phyloP scores from a whole-genome alignment of 2,329 filamentous ascomycete species.

The Aulographum hederae region DNA sequence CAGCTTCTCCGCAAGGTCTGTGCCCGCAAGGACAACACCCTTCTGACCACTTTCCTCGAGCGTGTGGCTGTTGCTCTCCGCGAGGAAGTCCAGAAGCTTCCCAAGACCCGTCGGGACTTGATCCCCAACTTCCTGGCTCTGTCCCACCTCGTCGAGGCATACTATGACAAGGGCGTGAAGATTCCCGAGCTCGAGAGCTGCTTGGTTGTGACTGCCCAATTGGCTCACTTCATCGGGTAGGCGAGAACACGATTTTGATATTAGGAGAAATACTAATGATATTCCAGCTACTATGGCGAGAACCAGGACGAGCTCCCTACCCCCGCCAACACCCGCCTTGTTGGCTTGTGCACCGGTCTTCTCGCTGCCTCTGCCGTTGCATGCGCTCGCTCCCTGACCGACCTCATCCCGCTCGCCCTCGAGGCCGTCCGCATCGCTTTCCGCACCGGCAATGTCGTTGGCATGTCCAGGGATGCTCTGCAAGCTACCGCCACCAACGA shows the following conservation, averaged over 20 bases:
- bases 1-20: constrained; percentile 34
- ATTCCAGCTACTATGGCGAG: constrained; percentile 24
- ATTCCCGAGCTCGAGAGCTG: constrained; percentile 46
- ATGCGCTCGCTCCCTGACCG: constrained; percentile 41
- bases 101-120: constrained; percentile 35
- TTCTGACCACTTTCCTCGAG: constrained; percentile 44
- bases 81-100: constrained; percentile 39
- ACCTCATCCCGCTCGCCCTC: constrained; percentile 42
- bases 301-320: constrained; percentile 33
- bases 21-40: constrained; percentile 32
- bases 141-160: constrained; percentile 39
- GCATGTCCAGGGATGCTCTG: constrained; percentile 23
- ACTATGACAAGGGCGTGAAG: constrained; percentile 40
- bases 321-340: constrained; percentile 31
- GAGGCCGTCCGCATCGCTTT: constrained; percentile 50
- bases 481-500: constrained; percentile 35
- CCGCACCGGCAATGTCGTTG: constrained; percentile 34
- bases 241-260: constrained; percentile 17
- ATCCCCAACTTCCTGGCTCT: constrained; percentile 45
- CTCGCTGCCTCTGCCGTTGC: constrained; percentile 52
- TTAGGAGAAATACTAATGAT: constrained; percentile 10
- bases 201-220: constrained; percentile 44
- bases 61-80: constrained; percentile 38
- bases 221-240: constrained; percentile 52
- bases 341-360: constrained; percentile 51